These are phyloP conservation scores for Neocallimastix lanati DNA, from an alignment of 192 early-diverging fungal genomes.

Conservation along the genomic window DNA sequence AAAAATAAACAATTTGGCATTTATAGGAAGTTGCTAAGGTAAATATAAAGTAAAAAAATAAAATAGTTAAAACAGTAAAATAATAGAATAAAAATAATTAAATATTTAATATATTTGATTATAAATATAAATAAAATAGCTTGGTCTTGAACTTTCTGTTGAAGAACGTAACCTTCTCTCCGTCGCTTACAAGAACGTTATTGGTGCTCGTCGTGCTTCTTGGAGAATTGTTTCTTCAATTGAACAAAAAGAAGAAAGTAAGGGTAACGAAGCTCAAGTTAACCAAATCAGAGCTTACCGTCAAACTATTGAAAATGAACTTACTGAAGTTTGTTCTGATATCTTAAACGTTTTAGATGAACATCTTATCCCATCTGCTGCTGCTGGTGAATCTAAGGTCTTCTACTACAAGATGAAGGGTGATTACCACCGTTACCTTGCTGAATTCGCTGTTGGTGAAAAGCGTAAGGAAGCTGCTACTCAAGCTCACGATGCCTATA, in stretches of 20 bases:
- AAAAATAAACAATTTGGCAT: background rate
- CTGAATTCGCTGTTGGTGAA: slow-evolving; percentile 85
- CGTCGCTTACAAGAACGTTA: slow-evolving; percentile 99
- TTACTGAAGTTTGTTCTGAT: slow-evolving; percentile 86
- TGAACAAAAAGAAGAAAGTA: slow-evolving; percentile 94
- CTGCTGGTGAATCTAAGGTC: slow-evolving; percentile 93
- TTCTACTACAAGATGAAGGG: slow-evolving; percentile 99
- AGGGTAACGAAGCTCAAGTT: slow-evolving; percentile 80
- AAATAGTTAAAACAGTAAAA: too few species aligned
- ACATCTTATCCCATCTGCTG: slow-evolving; percentile 75
- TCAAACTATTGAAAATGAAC: slow-evolving; percentile 76
- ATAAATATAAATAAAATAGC: too few species aligned
- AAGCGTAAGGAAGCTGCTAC: slow-evolving; percentile 64
- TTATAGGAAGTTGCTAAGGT: background rate
- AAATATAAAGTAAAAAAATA: too few species aligned
- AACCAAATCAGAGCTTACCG: slow-evolving; percentile 88
- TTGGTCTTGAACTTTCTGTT: slow-evolving; percentile 79
- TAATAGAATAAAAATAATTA: too few species aligned
- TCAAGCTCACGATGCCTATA: slow-evolving; percentile 81
- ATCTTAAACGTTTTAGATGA: slow-evolving; percentile 79
- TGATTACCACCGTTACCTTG: slow-evolving; percentile 97
- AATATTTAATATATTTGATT: too few species aligned
- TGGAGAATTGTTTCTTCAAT: slow-evolving; percentile 99
- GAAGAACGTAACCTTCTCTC: slow-evolving; percentile 98
- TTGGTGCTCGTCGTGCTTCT: slow-evolving; percentile 94